Percentiles rank a stretch among this genome's conserved stretches.
Conservation (phyloP, 2,329 filamentous ascomycete species). For the Hypomyces perniciosus region DNA sequence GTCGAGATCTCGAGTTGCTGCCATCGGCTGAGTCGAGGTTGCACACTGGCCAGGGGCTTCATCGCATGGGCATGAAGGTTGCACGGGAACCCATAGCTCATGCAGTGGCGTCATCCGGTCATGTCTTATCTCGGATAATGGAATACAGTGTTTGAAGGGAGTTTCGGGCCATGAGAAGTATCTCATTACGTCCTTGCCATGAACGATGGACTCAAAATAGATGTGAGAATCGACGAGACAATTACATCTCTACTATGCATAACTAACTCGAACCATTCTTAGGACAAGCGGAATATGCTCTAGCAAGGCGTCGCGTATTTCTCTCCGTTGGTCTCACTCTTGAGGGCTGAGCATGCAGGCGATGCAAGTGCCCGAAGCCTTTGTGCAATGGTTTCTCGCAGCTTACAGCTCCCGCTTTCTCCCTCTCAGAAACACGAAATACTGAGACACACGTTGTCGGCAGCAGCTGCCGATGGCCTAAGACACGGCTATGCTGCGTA, state of each 20-base stretch:
- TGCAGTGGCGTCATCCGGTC: neutral
- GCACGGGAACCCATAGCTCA: neutral
- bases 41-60: neutral
- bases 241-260: too few species aligned
- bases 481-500: too few species aligned
- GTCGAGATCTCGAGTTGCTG: neutral
- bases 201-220: too few species aligned
- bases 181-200: too few species aligned
- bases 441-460: neutral
- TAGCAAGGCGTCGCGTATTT: too few species aligned
- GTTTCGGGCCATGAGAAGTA: neutral
- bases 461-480: conserved; percentile 2
- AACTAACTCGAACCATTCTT: too few species aligned
- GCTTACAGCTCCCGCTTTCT: neutral
- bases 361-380: neutral
- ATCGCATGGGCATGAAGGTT: neutral
- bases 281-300: too few species aligned
- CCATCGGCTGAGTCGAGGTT: too few species aligned
- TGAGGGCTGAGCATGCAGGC: neutral
- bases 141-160: neutral
- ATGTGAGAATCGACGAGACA: too few species aligned
- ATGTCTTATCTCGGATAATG: neutral
- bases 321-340: too few species aligned
- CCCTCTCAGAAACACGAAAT: neutral
- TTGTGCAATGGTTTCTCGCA: neutral